Evolutionary conservation across 1,284 basidiomycete genomes (phyloP).

Genomic region (Earliella scabrosa): DNA sequence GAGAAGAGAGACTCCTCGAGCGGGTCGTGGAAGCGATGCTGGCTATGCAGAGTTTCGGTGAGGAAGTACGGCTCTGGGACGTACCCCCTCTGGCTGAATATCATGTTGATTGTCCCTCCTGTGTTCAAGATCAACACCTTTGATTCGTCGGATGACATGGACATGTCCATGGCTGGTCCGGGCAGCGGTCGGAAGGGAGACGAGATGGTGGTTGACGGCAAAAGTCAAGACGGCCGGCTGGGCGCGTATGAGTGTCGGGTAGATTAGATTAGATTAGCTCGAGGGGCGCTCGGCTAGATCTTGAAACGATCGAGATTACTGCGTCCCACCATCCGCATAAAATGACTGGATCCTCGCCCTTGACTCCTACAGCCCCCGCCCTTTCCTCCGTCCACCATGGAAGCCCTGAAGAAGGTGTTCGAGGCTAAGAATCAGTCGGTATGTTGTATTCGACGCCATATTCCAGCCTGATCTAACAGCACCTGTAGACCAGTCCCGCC

Average conservation of each 20-base stretch:
- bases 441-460: constrained; percentile 8
- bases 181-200: constrained; percentile 6
- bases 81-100: constrained; percentile 79
- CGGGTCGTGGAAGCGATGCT: constrained; percentile 87
- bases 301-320: constrained; percentile 14
- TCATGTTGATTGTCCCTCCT: constrained; percentile 90
- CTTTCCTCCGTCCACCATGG: constrained; percentile 52
- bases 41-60: constrained; percentile 79
- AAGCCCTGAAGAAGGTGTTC: constrained; percentile 78
- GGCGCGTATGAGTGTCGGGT: background rate
- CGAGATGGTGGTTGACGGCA: constrained; percentile 16
- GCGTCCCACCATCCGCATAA: constrained; percentile 13
- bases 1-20: constrained; percentile 81
- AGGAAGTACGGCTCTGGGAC: constrained; percentile 89
- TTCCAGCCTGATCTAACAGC: background rate
- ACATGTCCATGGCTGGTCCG: constrained; percentile 46
- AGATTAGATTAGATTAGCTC: constrained; percentile 22
- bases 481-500: constrained; percentile 64
- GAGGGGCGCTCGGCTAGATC: no score
- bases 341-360: constrained; percentile 18
- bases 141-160: constrained; percentile 66
- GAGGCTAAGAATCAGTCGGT: constrained; percentile 73
- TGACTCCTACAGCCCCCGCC: constrained; percentile 18
- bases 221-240: background rate
- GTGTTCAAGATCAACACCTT: constrained; percentile 84